Evolutionary conservation across 2,329 filamentous ascomycete species (phyloP).

Genomic region (Fonsecaea pugnacius): DNA sequence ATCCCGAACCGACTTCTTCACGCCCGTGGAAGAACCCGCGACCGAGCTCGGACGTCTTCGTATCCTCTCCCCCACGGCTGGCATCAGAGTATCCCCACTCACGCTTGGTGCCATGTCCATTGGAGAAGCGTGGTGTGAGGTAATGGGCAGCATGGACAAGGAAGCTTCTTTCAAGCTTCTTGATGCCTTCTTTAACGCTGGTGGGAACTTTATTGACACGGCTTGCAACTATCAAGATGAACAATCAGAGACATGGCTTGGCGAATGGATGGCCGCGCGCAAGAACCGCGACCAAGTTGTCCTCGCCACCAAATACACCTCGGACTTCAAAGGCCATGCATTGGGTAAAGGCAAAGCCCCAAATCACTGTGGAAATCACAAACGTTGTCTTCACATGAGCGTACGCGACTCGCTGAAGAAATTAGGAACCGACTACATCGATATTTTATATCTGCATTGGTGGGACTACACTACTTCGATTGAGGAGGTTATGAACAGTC

Average conservation of each 20-base stretch:
- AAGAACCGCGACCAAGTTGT: constrained; percentile 58
- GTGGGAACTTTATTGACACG: constrained; percentile 76
- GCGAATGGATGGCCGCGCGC: constrained; percentile 58
- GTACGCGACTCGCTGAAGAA: constrained; percentile 43
- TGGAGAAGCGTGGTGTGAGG: constrained; percentile 44
- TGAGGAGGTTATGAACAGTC: constrained; percentile 69
- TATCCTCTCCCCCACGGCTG: constrained; percentile 67
- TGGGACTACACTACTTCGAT: constrained; percentile 70
- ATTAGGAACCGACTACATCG: constrained; percentile 44
- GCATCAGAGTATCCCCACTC: constrained; percentile 70
- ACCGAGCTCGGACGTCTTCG: constrained; percentile 68
- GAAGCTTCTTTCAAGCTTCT: constrained; percentile 66
- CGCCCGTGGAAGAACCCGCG: constrained; percentile 57
- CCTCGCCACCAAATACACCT: constrained; percentile 63
- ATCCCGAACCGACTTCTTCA: constrained; percentile 35
- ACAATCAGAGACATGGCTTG: constrained; percentile 68
- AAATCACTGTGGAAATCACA: constrained; percentile 50
- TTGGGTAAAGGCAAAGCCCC: constrained; percentile 44
- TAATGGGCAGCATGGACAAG: constrained; percentile 69
- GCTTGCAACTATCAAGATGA: constrained; percentile 67
- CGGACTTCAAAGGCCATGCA: no score
- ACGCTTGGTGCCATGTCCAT: constrained; percentile 47
- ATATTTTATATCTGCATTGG: constrained; percentile 43
- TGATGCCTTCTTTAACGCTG: constrained; percentile 66
- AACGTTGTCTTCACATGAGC: constrained; percentile 41